Evolutionary conservation across 2,329 filamentous ascomycete species (phyloP), one percentile per base, ranked within the genome.

Genomic region (Albophoma yamanashiensis): DNA sequence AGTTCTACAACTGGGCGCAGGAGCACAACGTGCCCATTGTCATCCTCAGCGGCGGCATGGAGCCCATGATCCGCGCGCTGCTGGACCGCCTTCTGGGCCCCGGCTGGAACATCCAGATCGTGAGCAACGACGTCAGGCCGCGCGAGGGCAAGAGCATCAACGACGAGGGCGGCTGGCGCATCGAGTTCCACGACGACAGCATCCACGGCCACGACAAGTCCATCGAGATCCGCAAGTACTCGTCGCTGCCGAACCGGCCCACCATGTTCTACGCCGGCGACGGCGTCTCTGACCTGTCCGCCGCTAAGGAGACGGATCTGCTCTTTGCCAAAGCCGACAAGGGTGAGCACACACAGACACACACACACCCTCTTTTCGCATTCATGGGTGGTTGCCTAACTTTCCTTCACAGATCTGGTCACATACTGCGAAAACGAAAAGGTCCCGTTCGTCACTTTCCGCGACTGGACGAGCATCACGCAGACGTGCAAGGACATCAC

Each of bases 171-270:
- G 93, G 92, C 38, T 99, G 94, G 94, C 79, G 88, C 69, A 93
- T 99, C 67, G 79, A 84, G 61, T 99, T 88, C 76, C 92, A 91
- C 69, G 92, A 99, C 71, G 91, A 93, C 62, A 91, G 89, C 70
- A 82, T 87, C 61, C 95, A 95, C 68, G 94, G 94, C n/a, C 94
- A 99, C 72, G 93, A 99, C 81, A 99, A 99, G 83, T 92, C 88
- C 34, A 79, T 93, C 59, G 91, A 94, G 71, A 91, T 99, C 68
- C 86, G 90, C 65, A 91, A 91, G 58, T 97, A 97, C 75, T 87
- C 88, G 2, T 80, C 85, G 34, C 79, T 96, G 52, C 86, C 90
- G 0, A 75, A 89, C 68, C 82, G 92, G 50, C 94, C 94, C 2
- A 87, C 85, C 45, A 84, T 97, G 76, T 91, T 97, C 73, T 99